Conservation (phyloP, 2,329 filamentous ascomycete genomes). For the Exophiala oligosperma region DNA sequence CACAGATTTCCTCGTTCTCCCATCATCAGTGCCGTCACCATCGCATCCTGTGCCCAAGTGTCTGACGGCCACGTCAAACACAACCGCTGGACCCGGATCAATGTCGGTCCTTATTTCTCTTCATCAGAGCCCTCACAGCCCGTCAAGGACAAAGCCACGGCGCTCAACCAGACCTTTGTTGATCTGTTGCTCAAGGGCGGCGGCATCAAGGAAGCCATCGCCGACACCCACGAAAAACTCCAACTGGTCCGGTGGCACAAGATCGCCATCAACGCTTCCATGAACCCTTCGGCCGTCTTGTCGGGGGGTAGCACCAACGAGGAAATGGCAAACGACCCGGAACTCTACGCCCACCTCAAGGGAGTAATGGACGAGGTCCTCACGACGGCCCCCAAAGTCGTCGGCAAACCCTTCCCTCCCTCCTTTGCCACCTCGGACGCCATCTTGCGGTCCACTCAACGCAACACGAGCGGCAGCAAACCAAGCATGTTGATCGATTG, state of each 20-base stretch:
- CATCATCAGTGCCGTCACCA: slow-evolving; percentile 68
- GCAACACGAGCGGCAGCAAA: slow-evolving; percentile 49
- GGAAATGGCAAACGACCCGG: slow-evolving; percentile 64
- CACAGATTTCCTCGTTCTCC: slow-evolving; percentile 60
- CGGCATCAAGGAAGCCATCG: slow-evolving; percentile 62
- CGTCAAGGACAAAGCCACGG: slow-evolving; percentile 33
- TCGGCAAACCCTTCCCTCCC: slow-evolving; percentile 61
- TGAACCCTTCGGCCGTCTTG: slow-evolving; percentile 71
- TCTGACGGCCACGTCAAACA: slow-evolving; percentile 64
- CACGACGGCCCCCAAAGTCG: slow-evolving; percentile 61
- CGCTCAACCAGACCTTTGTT: slow-evolving; percentile 40
- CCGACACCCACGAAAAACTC: slow-evolving; percentile 64
- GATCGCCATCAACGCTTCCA: slow-evolving; percentile 72
- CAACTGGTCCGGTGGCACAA: slow-evolving; percentile 76
- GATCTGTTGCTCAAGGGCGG: slow-evolving; percentile 54
- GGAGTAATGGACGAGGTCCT: slow-evolving; percentile 72
- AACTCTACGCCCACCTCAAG: slow-evolving; percentile 61
- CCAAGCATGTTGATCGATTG: slow-evolving; percentile 71
- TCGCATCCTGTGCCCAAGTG: slow-evolving; percentile 68
- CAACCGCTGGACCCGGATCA: slow-evolving; percentile 73
- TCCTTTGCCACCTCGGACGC: slow-evolving; percentile 63
- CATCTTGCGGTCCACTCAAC: slow-evolving; percentile 63
- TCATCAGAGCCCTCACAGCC: slow-evolving; percentile 45
- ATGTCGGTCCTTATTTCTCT: slow-evolving; percentile 63
- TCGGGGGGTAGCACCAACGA: slow-evolving; percentile 65